Evolutionary conservation across 1,139 yeast genomes (phyloP).

Genomic region (Zygoascus hellenicus): DNA sequence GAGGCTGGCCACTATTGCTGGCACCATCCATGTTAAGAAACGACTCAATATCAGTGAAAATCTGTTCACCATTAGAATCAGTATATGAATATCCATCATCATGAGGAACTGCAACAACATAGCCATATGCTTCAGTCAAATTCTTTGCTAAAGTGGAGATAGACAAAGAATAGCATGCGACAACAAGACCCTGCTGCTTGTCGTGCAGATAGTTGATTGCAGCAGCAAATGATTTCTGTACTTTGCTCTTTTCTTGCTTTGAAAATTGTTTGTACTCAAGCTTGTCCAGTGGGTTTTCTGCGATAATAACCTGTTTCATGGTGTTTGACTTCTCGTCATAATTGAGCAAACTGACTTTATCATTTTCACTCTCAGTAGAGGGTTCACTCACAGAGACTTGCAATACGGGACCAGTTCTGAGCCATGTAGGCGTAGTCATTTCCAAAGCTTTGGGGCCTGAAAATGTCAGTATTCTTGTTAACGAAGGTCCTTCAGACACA

Average conservation of each 20-base stretch:
- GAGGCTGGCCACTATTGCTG: background rate
- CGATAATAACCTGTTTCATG: constrained; percentile 1
- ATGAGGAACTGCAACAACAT: constrained; percentile 4
- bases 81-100: background rate
- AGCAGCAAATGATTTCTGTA: background rate
- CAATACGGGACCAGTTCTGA: constrained; percentile 3
- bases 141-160: background rate
- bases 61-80: background rate
- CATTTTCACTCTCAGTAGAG: background rate
- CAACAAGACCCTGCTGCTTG: constrained; percentile 3
- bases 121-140: background rate
- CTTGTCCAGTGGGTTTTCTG: background rate
- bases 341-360: background rate
- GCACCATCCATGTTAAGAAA: constrained; percentile 4
- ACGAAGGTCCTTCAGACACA: constrained; percentile 14
- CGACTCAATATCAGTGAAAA: background rate
- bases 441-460: constrained; percentile 5
- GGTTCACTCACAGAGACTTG: constrained; percentile 2
- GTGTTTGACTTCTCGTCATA: constrained; percentile 1
- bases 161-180: constrained; percentile 6
- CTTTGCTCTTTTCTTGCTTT: constrained; percentile 2
- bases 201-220: constrained; percentile 1
- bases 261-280: background rate
- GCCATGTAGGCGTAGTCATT: constrained; percentile 4
- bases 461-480: constrained; percentile 12